Evolutionary conservation across 1,139 yeast genomes (phyloP).

Genomic region (Taphrina wiesneri): DNA sequence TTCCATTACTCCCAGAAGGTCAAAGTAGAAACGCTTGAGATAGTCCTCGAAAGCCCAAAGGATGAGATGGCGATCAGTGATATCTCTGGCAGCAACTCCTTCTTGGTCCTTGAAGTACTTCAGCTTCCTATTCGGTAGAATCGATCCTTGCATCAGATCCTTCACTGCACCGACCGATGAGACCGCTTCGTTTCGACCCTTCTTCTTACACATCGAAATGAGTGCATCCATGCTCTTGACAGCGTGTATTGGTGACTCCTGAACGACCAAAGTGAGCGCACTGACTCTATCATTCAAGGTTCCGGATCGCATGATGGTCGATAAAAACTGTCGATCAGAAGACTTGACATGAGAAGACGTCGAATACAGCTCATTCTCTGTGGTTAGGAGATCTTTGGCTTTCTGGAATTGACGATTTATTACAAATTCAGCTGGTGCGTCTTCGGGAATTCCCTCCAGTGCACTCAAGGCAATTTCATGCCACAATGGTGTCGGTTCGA

Average conservation of each 20-base stretch:
- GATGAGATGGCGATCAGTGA: constrained; percentile 53
- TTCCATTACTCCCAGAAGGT: constrained; percentile 69
- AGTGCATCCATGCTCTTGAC: constrained; percentile 78
- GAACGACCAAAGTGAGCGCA: constrained; percentile 85
- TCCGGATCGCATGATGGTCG: constrained; percentile 88
- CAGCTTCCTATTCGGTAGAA: constrained; percentile 80
- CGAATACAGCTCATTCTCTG: constrained; percentile 59
- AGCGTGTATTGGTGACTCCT: constrained; percentile 93
- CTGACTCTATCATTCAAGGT: constrained; percentile 93
- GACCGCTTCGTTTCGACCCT: constrained; percentile 88
- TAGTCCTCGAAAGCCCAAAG: constrained; percentile 86
- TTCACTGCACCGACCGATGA: constrained; percentile 87
- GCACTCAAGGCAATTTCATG: constrained; percentile 22
- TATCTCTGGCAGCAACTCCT: constrained; percentile 46
- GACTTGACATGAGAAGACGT: constrained; percentile 37
- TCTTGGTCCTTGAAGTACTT: constrained; percentile 78
- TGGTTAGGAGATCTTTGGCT: constrained; percentile 66
- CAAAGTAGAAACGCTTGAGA: constrained; percentile 72
- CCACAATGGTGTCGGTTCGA: constrained; percentile 25
- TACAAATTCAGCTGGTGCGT: constrained; percentile 52
- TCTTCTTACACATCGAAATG: constrained; percentile 77
- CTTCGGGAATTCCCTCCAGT: constrained; percentile 34
- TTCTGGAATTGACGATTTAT: constrained; percentile 61
- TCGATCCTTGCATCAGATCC: constrained; percentile 78
- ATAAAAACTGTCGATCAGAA: constrained; percentile 84